Base-by-base conservation (phyloP, 345 rosid genomes). In the Crucihimalaya himalaica region DNA sequence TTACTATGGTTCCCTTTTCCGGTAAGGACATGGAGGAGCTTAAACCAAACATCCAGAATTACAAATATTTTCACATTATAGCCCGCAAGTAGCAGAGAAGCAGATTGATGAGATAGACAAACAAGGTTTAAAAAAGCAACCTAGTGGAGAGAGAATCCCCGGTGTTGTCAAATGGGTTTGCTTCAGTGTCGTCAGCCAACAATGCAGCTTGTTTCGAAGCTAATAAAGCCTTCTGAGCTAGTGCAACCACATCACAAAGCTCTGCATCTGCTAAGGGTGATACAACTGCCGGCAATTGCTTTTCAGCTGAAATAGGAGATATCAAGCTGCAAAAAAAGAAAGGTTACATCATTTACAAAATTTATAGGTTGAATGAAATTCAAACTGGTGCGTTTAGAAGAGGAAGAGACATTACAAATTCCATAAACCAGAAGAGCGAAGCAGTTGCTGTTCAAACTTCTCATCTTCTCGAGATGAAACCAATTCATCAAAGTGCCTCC, bases 151-250 rank as follows among this genome's bases (percentile, higher is more conserved):
- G 84, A 47, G 72, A 59, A 75, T 74, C 76, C 59, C 71, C 78
- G 47, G 45, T 5, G 27, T 57, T 73, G 29, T 74, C 78, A 74
- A 84, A 65, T 66, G 61, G 63, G 56, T 54, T 20, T 15, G 71
- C 43, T 52, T 73, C 65, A 42, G 78, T 51, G 54, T 83, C 84
- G 2, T 80, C 84, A 78, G 72, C 80, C 35, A 88, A 68, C 52
- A 71, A 76, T 37, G 82, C 89, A 48, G 90, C 92, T 77, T 85
- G 84, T 84, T 84, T 89, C 6, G 96, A 87, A 59, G 90, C 92
- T 66, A 81, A 86, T 78, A 93, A 82, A 70, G 96, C 97, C 78
- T 81, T 81, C 63, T 83, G 83, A 60, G 98, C 98, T 37, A 90
- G 62, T 48, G 85, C 69, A 75, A 87, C 68, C 23, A 48, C 86